Evolutionary conservation across 495 filamentous ascomycete species (phyloP).

Genomic region (Cercophora scortea): DNA sequence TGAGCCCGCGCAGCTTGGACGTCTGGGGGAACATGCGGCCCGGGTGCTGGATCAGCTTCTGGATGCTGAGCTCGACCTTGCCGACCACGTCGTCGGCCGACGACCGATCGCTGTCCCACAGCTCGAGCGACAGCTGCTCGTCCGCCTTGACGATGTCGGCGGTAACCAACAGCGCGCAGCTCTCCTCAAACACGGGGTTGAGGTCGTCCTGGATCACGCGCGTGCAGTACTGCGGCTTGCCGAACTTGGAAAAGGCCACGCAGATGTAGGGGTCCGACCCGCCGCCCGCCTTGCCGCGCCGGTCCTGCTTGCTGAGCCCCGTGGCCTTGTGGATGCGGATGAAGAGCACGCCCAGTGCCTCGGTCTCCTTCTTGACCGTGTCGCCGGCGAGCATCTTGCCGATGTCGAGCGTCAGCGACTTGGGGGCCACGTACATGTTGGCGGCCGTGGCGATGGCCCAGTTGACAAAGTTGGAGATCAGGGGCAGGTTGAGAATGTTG

Average conservation of each 20-base stretch:
- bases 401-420: conserved; percentile 87
- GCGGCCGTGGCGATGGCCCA: conserved; percentile 84
- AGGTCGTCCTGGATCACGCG: conserved; percentile 90
- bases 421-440: conserved; percentile 92
- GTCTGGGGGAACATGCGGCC: conserved; percentile 86
- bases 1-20: conserved; percentile 74
- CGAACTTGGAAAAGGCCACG: conserved; percentile 67
- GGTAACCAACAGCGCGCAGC: conserved; percentile 76
- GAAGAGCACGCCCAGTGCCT: conserved; percentile 81
- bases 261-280: conserved; percentile 91
- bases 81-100: conserved; percentile 91
- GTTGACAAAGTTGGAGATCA: conserved; percentile 96
- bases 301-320: conserved; percentile 88
- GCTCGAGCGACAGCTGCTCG: conserved; percentile 85
- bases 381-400: conserved; percentile 86
- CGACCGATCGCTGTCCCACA: conserved; percentile 88
- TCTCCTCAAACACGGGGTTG: conserved; percentile 90
- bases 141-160: conserved; percentile 85
- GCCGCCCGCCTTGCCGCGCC: conserved; percentile 71
- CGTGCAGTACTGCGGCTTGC: conserved; percentile 96
- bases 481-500: conserved; percentile 83
- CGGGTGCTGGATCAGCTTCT: conserved; percentile 89
- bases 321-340: conserved; percentile 81
- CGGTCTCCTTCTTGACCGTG: conserved; percentile 78
- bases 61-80: conserved; percentile 86